Conservation (phyloP, 2,329 filamentous ascomycete species). For the Penicillium sp. region DNA sequence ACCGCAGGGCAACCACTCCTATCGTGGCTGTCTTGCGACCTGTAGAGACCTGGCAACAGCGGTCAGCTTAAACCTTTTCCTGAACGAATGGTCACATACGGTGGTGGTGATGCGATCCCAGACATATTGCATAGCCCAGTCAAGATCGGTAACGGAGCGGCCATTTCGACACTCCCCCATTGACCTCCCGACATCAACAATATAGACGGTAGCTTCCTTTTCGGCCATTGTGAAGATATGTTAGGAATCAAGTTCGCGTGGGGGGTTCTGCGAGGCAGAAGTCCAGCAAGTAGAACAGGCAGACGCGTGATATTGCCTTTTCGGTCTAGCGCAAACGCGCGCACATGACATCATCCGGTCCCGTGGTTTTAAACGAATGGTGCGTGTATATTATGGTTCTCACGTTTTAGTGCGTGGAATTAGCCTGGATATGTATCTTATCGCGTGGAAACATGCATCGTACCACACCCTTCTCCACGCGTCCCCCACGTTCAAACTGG, state of each 20-base stretch:
- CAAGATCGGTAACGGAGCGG: conserved; percentile 75
- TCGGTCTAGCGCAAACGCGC: conserved; percentile 34
- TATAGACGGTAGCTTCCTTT: conserved; percentile 91
- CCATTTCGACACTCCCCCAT: conserved; percentile 74
- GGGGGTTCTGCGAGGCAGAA: conserved; percentile 7
- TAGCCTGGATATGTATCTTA: background rate
- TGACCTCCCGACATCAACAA: conserved; percentile 83
- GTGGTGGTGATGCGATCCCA: conserved; percentile 89
- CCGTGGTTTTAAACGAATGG: conserved; percentile 5
- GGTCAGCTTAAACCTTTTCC: background rate
- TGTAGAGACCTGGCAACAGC: conserved; percentile 51
- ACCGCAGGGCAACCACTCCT: conserved; percentile 81
- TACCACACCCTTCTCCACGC: conserved; percentile 1
- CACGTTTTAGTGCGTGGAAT: conserved; percentile 4
- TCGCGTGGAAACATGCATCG: background rate
- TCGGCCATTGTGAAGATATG: conserved; percentile 66
- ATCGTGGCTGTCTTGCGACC: conserved; percentile 72
- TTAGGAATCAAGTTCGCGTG: background rate
- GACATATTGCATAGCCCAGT: conserved; percentile 86
- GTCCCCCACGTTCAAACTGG: background rate
- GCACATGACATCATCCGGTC: conserved; percentile 41
- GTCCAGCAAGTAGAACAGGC: conserved; percentile 32
- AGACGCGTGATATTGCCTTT: conserved; percentile 45
- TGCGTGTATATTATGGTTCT: conserved; percentile 4
- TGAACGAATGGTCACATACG: conserved; percentile 48